Percentiles rank a stretch among this genome's conserved stretches.
Conservation (phyloP, 2,329 filamentous ascomycete genomes). For the Claviceps cyperi region DNA sequence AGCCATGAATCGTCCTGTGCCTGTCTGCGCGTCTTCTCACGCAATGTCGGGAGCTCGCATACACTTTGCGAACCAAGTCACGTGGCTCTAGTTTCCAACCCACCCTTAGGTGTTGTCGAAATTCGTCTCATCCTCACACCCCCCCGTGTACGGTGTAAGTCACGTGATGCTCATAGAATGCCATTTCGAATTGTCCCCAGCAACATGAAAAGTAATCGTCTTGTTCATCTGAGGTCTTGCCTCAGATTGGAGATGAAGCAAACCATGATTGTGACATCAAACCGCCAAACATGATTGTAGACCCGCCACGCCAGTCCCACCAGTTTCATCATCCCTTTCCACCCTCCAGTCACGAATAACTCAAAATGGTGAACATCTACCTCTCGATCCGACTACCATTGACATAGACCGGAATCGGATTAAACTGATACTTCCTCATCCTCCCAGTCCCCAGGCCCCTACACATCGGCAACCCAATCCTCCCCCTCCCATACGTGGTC, state of each 20-base stretch:
- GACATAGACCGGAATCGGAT: not conserved
- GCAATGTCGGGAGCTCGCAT: not conserved
- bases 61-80: too few relatives aligned
- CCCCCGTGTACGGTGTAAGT: too few relatives aligned
- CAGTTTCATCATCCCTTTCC: not conserved
- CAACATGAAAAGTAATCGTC: not conserved
- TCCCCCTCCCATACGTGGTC: slow-evolving; percentile 3
- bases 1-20: not conserved
- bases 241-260: not conserved
- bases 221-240: not conserved
- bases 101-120: not conserved
- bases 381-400: not conserved
- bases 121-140: too few relatives aligned
- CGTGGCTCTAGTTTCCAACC: not conserved
- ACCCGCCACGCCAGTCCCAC: not conserved
- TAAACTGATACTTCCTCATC: not conserved
- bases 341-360: not conserved
- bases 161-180: not conserved
- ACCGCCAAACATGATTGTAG: not conserved
- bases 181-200: not conserved
- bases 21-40: not conserved
- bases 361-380: not conserved
- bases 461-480: not conserved
- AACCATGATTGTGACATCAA: too few relatives aligned
- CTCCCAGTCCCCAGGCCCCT: not conserved